Percentiles rank a stretch among this genome's conserved stretches.
These are phyloP conservation scores for Fusarium palustre DNA, from an alignment of 2,329 filamentous ascomycete species.

Conservation along the genomic window DNA sequence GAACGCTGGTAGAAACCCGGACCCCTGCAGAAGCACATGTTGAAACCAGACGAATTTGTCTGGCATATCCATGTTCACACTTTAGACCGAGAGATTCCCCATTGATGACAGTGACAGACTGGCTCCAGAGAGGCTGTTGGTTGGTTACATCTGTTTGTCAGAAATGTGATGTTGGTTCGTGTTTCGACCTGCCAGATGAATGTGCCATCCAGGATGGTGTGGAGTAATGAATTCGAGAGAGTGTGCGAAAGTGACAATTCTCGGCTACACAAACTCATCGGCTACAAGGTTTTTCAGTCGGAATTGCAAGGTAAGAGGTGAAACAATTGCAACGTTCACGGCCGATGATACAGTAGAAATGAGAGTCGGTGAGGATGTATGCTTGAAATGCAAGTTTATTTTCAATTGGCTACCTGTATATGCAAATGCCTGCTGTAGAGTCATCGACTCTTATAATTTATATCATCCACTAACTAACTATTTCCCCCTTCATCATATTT, in stretches of 20 bases:
- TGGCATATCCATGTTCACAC: neutral
- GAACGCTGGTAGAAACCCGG: neutral
- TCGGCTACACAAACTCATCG: neutral
- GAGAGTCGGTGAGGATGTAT: neutral
- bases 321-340: neutral
- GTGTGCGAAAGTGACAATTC: neutral
- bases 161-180: neutral
- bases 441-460: neutral
- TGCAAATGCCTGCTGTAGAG: slow-evolving; percentile 1
- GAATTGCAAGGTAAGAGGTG: neutral
- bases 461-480: neutral
- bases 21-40: neutral
- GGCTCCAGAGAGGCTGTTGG: neutral
- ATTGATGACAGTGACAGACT: neutral
- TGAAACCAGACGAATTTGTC: neutral
- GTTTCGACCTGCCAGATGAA: neutral
- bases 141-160: neutral
- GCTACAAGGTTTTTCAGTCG: neutral
- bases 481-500: neutral
- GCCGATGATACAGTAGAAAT: neutral
- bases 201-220: neutral
- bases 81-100: neutral
- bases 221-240: neutral
- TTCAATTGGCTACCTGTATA: neutral
- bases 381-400: neutral